These are phyloP conservation scores for Fusarium robinianum DNA, from an alignment of 2,329 filamentous ascomycete genomes.

Conservation along the genomic window DNA sequence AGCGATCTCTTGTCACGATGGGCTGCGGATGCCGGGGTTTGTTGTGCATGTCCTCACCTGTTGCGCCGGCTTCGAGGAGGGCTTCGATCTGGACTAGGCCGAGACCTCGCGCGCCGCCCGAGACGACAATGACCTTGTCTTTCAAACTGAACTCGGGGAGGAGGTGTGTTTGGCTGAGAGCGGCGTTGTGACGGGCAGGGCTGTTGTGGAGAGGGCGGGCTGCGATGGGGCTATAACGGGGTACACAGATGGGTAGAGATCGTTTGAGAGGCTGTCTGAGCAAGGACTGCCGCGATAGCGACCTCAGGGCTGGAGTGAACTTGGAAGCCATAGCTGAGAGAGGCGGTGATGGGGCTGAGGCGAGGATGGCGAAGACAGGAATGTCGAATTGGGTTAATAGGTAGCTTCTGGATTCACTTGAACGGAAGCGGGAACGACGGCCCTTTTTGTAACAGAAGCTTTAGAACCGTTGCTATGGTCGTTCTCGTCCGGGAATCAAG, in stretches of 20 bases:
- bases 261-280: conserved; percentile 14
- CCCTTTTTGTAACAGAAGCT: too few relatives aligned
- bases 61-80: conserved; percentile 78
- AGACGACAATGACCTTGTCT: conserved; percentile 75
- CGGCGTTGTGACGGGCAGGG: conserved; percentile 21
- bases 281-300: conserved; percentile 26
- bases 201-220: conserved; percentile 32
- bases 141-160: conserved; percentile 77
- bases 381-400: too few relatives aligned
- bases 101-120: conserved; percentile 76
- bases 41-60: conserved; percentile 44
- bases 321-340: too few relatives aligned
- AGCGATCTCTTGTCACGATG: conserved; percentile 6
- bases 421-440: too few relatives aligned
- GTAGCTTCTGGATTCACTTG: too few relatives aligned
- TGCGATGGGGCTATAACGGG: conserved; percentile 11
- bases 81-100: conserved; percentile 80
- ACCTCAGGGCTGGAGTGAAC: conserved; percentile 29
- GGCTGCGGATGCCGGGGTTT: not conserved
- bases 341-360: conserved; percentile 31
- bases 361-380: not conserved
- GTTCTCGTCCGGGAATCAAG: too few relatives aligned
- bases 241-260: conserved; percentile 12
- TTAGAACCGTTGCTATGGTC: too few relatives aligned
- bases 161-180: conserved; percentile 32